phyloP scores from a whole-genome alignment of 805 yeast species.

The Danielia reshetovae region DNA sequence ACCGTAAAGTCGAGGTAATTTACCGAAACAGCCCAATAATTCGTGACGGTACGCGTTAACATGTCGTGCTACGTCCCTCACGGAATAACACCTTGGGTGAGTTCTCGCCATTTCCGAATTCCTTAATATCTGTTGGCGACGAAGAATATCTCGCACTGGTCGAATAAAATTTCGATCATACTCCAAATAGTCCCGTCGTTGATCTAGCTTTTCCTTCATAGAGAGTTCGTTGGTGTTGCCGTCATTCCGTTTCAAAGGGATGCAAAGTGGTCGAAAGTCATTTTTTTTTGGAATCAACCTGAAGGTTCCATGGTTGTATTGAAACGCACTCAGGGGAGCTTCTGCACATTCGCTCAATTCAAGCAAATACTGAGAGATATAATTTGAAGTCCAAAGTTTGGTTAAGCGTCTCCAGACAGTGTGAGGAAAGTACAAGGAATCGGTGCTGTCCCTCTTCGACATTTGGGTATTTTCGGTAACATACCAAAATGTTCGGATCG shows the following conservation, averaged over 20 bases:
- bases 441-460: conserved; percentile 28
- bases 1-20: conserved; percentile 40
- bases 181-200: conserved; percentile 24
- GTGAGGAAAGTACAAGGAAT: conserved; percentile 52
- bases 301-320: conserved; percentile 34
- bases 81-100: conserved; percentile 35
- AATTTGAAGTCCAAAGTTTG: conserved; percentile 38
- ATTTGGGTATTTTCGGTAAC: conserved; percentile 47
- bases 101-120: neutral
- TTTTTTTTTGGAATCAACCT: conserved; percentile 57
- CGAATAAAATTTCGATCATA: conserved; percentile 35
- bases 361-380: conserved; percentile 36
- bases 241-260: conserved; percentile 33
- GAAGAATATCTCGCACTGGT: conserved; percentile 36
- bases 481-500: conserved; percentile 58
- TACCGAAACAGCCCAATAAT: conserved; percentile 3
- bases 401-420: conserved; percentile 50
- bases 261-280: conserved; percentile 58
- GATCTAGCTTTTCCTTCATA: conserved; percentile 7
- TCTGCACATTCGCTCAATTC: no score
- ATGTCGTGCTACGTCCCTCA: conserved; percentile 6
- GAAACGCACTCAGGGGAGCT: no score
- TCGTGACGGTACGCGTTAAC: neutral
- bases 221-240: neutral
- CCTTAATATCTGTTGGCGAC: conserved; percentile 11